These are phyloP conservation scores for Vitis hybrid DNA, from an alignment of 177 flowering plant species.

Conservation along the genomic window DNA sequence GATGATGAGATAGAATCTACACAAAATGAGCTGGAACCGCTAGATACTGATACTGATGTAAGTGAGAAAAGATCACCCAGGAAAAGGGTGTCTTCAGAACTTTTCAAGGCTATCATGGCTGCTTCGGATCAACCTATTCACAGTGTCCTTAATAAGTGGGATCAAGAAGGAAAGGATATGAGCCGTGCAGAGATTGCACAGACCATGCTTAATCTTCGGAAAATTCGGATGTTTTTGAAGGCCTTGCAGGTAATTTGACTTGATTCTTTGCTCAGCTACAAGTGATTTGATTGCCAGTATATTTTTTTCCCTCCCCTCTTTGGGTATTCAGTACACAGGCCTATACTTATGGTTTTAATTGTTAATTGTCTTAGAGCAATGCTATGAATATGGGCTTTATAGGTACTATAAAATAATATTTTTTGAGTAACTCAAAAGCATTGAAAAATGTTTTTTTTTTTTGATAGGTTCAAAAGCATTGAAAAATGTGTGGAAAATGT, in stretches of 20 bases:
- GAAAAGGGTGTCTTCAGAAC: slow-evolving; percentile 19
- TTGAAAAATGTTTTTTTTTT: too few species aligned
- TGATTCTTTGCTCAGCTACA: not conserved
- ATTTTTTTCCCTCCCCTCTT: not conserved
- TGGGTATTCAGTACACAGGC: not conserved
- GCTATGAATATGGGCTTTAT: too few species aligned
- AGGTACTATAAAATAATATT: too few species aligned
- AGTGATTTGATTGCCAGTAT: not conserved
- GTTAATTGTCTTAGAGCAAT: too few species aligned
- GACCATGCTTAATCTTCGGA: slow-evolving; percentile 52
- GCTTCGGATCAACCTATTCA: slow-evolving; percentile 35
- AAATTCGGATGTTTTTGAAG: slow-evolving; percentile 47
- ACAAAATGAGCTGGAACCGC: slow-evolving; percentile 33
- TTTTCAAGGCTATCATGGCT: slow-evolving; percentile 39
- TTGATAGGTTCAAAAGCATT: too few species aligned
- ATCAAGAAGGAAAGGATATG: slow-evolving; percentile 60
- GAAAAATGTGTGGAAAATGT: too few species aligned
- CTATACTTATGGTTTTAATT: too few species aligned
- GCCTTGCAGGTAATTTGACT: slow-evolving; percentile 74
- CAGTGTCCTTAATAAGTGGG: slow-evolving; percentile 59
- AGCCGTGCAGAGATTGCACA: slow-evolving; percentile 35
- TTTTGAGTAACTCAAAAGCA: too few species aligned
- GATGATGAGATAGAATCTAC: slow-evolving; percentile 27
- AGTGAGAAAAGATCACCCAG: slow-evolving; percentile 11
- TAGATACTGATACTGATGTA: slow-evolving; percentile 28